Evolutionary conservation across 345 rosid species (phyloP), one percentile per base, ranked within the genome.

Genomic region (Hibiscus mutabilis): DNA sequence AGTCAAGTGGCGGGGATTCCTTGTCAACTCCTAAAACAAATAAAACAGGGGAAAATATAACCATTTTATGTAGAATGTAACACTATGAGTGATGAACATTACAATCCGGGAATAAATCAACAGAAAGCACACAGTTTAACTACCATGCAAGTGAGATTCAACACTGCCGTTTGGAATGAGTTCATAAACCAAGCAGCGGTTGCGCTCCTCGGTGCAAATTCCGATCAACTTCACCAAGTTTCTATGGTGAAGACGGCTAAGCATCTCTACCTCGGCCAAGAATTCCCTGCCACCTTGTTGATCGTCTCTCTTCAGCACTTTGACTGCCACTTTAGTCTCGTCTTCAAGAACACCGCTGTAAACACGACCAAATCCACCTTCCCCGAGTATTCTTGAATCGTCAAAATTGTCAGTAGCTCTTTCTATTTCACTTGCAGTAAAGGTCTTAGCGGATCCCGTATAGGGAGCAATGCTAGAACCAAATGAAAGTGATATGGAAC

Each of bases 231-330:
- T 90, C 74, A 95, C 99, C 66, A 95, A 79, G 79, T 92, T 92
- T 77, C 99, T 82, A 71, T 95, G 99, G 79, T 95, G 97, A 76
- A 95, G 88, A 60, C 97, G 99, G 67, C 97, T 95, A 77, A 95
- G 96, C 97, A 95, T 95, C 84, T 95, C 99, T 2, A 92, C 88
- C 79, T 95, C 97, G 6, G 99, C 97, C 79, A 92, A 81, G 85
- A 95, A 92, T 83, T 92, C 97, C 46, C 96, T 81, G 72, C 89
- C 80, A 40, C 97, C 96, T 81, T 95, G 99, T 40, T 87, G 97
- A 83, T 90, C 97, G 67, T 90, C 96, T 82, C 99, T 86, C 83
- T 92, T 95, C 72, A 95, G 74, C 24, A 95, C 91, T 80, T 95
- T 95, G 70, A 95, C 97, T 0, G 96, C 99, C 35, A 89, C 92